Evolutionary conservation across 805 yeast species (phyloP).

Genomic region (Zygosaccharomyces bailii): DNA sequence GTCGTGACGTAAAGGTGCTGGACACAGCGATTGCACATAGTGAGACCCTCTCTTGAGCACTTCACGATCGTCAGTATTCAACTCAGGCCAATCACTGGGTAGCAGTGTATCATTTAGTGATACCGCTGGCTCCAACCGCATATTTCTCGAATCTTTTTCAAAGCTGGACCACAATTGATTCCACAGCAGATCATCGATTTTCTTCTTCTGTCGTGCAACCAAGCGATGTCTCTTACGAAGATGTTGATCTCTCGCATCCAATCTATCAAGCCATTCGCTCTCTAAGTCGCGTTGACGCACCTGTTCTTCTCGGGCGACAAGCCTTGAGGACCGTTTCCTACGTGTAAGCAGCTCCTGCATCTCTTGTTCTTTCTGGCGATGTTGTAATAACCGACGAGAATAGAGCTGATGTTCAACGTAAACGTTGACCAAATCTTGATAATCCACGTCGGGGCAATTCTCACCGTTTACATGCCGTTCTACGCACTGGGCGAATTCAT

Average conservation of each 20-base stretch:
- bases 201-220: constrained; percentile 25
- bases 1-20: background rate
- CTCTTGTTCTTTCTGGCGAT: constrained; percentile 59
- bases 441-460: constrained; percentile 9
- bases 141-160: constrained; percentile 28
- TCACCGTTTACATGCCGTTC: constrained; percentile 5
- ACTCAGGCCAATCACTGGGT: constrained; percentile 2
- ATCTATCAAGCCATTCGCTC: constrained; percentile 36
- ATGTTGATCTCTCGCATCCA: constrained; percentile 35
- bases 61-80: constrained; percentile 9
- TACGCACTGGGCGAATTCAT: constrained; percentile 22
- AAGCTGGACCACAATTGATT: constrained; percentile 30
- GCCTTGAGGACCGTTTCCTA: constrained; percentile 69
- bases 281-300: constrained; percentile 44
- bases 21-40: constrained; percentile 3
- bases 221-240: constrained; percentile 27
- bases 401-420: constrained; percentile 28
- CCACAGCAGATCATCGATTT: constrained; percentile 32
- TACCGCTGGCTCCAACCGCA: constrained; percentile 9
- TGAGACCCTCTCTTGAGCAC: constrained; percentile 11
- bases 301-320: constrained; percentile 67
- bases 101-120: background rate
- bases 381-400: constrained; percentile 30
- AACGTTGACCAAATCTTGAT: constrained; percentile 17
- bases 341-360: constrained; percentile 61